phyloP scores from a whole-genome alignment of 192 early-diverging fungal species.

The Coemansia asiatica region DNA sequence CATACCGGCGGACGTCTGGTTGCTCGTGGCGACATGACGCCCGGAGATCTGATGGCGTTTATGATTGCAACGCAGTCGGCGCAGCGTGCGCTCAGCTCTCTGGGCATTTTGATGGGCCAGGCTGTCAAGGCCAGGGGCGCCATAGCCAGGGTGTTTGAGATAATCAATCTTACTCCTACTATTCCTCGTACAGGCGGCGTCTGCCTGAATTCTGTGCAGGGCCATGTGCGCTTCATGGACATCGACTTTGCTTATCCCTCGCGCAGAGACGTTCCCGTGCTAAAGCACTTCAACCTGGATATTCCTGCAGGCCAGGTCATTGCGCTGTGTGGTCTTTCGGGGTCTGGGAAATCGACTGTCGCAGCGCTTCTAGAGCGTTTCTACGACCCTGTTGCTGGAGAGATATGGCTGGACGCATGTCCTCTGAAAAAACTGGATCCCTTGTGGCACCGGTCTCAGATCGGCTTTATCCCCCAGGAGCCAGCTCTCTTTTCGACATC shows the following conservation, averaged over 20 bases:
- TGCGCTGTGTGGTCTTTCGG: conserved; percentile 54
- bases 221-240: conserved; percentile 57
- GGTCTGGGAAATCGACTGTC: conserved; percentile 74
- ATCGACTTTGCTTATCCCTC: conserved; percentile 58
- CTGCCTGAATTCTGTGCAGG: conserved; percentile 29
- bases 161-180: conserved; percentile 44
- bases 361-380: conserved; percentile 73
- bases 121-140: conserved; percentile 59
- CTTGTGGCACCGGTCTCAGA: conserved; percentile 62
- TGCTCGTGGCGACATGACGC: conserved; percentile 52
- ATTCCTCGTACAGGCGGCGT: conserved; percentile 50
- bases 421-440: conserved; percentile 62
- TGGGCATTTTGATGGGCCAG: conserved; percentile 64
- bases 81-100: conserved; percentile 60
- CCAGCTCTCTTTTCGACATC: conserved; percentile 78
- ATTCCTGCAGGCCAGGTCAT: conserved; percentile 52
- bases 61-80: conserved; percentile 65
- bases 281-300: conserved; percentile 48
- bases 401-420: conserved; percentile 65
- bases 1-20: conserved; percentile 56
- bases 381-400: conserved; percentile 67
- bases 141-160: conserved; percentile 58
- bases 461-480: conserved; percentile 77
- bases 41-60: conserved; percentile 64
- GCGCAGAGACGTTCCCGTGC: conserved; percentile 38